Conservation (phyloP, 2,329 filamentous ascomycete genomes). For the Ramularia endophylla region DNA sequence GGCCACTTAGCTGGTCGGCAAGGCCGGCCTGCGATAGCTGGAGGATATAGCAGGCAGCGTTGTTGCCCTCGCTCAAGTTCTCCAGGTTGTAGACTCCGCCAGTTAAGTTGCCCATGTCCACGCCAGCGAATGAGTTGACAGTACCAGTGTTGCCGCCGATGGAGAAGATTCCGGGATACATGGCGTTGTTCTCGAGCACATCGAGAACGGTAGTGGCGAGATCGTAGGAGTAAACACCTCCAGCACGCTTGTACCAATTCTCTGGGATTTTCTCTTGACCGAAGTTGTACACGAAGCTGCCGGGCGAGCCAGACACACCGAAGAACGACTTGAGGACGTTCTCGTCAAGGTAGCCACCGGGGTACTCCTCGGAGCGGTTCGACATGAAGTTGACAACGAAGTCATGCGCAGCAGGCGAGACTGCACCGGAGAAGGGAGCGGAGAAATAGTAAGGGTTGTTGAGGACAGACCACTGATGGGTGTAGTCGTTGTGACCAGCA, state of each 20-base stretch:
- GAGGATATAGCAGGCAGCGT: constrained; percentile 5
- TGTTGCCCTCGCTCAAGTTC: constrained; percentile 12
- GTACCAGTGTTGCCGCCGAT: constrained; percentile 34
- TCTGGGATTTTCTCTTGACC: constrained; percentile 8
- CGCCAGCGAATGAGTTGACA: constrained; percentile 29
- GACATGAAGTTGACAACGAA: constrained; percentile 19
- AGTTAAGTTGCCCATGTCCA: constrained; percentile 32
- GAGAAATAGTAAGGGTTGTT: constrained; percentile 31
- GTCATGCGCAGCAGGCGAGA: constrained; percentile 5
- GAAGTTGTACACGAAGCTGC: constrained; percentile 1
- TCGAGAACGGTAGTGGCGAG: constrained; percentile 6
- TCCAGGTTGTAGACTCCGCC: constrained; percentile 37
- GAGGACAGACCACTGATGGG: constrained; percentile 17
- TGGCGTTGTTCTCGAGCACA: neutral
- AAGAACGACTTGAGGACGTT: constrained; percentile 22
- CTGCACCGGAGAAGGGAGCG: constrained; percentile 14
- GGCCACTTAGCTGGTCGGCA: neutral
- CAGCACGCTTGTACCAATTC: constrained; percentile 14
- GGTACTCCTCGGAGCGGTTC: constrained; percentile 20
- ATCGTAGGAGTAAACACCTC: constrained; percentile 3
- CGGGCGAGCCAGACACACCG: constrained; percentile 1
- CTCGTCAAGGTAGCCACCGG: constrained; percentile 15
- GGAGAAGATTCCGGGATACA: constrained; percentile 25
- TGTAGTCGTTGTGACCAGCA: constrained; percentile 1
- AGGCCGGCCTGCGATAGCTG: constrained; percentile 3